These are phyloP conservation scores for Fusarium napiforme DNA, from an alignment of 2,329 filamentous ascomycete genomes.

Conservation along the genomic window DNA sequence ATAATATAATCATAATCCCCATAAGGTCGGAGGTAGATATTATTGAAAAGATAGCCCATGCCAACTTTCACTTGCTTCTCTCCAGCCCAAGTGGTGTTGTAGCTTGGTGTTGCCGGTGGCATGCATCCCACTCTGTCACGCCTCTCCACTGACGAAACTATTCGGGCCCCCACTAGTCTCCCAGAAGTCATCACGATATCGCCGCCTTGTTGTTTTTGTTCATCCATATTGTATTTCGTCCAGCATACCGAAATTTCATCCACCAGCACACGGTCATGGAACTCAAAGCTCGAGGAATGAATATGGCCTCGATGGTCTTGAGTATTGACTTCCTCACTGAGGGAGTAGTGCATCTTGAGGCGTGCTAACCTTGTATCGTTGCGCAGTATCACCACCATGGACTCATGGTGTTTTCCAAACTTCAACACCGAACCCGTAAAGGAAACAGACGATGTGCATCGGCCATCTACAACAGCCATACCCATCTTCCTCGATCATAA, in stretches of 20 bases:
- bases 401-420: conserved; percentile 15
- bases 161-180: background rate
- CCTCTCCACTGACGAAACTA: background rate
- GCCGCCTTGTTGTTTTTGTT: background rate
- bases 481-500: background rate
- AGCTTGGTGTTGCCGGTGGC: conserved; percentile 1
- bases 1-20: background rate
- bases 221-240: background rate
- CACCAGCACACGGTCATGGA: background rate
- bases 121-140: background rate
- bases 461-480: background rate
- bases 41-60: background rate
- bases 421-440: background rate
- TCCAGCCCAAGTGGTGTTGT: background rate
- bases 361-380: background rate
- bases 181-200: background rate
- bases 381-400: background rate
- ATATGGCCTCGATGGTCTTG: fast-evolving
- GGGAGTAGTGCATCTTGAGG: background rate
- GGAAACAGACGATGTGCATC: background rate
- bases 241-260: background rate
- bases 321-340: background rate
- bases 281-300: background rate
- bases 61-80: background rate
- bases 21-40: background rate